Percentiles rank a stretch among this genome's conserved stretches.
Evolutionary conservation across 2,329 filamentous ascomycete species (phyloP).

Genomic region (Torrubiellomyces zombiae): DNA sequence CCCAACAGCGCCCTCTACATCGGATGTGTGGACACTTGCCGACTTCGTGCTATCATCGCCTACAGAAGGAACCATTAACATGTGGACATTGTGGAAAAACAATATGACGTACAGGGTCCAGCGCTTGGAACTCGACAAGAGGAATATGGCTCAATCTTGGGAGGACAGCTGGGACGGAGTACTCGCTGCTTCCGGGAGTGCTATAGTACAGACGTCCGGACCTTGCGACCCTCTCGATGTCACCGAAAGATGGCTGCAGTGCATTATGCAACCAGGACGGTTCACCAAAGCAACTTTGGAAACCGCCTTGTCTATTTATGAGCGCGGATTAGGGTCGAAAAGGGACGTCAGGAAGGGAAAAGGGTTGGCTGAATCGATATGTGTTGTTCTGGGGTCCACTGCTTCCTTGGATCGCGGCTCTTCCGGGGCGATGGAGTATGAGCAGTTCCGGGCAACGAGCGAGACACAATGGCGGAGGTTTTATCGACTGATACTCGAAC

Average conservation of each 20-base stretch:
- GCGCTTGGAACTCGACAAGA: slow-evolving; percentile 54
- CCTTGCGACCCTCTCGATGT: slow-evolving; percentile 50
- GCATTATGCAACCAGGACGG: slow-evolving; percentile 66
- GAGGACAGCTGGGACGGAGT: slow-evolving; percentile 53
- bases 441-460: slow-evolving; percentile 54
- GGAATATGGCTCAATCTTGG: slow-evolving; percentile 46
- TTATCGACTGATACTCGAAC: slow-evolving; percentile 67
- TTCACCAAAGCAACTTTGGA: slow-evolving; percentile 70
- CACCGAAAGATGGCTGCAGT: slow-evolving; percentile 73
- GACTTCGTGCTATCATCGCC: slow-evolving; percentile 52
- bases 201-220: slow-evolving; percentile 39
- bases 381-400: slow-evolving; percentile 52
- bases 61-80: slow-evolving; percentile 34
- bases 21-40: slow-evolving; percentile 63
- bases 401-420: slow-evolving; percentile 45
- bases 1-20: slow-evolving; percentile 52
- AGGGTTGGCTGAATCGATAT: slow-evolving; percentile 60
- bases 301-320: slow-evolving; percentile 68
- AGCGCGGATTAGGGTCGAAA: slow-evolving; percentile 35
- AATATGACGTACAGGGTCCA: slow-evolving; percentile 64
- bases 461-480: slow-evolving; percentile 82
- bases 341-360: slow-evolving; percentile 26
- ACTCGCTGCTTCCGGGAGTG: slow-evolving; percentile 38
- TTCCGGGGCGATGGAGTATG: slow-evolving; percentile 54
- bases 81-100: slow-evolving; percentile 77